phyloP scores from a whole-genome alignment of 805 yeast species.

The Sungouiella blattae region DNA sequence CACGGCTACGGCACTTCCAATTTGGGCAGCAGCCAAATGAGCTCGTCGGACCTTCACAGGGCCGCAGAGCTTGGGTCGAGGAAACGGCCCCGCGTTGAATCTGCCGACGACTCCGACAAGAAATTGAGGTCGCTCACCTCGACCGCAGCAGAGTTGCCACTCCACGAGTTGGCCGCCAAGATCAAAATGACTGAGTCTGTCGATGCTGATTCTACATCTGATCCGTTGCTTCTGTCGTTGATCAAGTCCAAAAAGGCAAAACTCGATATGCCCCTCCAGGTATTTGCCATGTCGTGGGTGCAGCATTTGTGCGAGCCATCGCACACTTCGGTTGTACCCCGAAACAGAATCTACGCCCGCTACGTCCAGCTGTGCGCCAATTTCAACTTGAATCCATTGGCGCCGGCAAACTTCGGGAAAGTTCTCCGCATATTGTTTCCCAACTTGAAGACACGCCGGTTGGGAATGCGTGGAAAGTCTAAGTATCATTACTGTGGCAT shows the following conservation, averaged over 20 bases:
- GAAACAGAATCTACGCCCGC: slow-evolving; percentile 41
- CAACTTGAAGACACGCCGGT: slow-evolving; percentile 63
- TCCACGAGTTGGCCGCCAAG: slow-evolving; percentile 12
- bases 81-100: slow-evolving; percentile 5
- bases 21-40: too few relatives aligned
- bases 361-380: slow-evolving; percentile 39
- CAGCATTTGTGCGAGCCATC: slow-evolving; percentile 59
- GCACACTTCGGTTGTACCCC: slow-evolving; percentile 40
- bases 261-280: slow-evolving; percentile 63
- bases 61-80: too few relatives aligned
- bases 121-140: slow-evolving; percentile 8
- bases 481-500: slow-evolving; percentile 86
- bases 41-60: too few relatives aligned
- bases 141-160: slow-evolving; percentile 2
- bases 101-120: slow-evolving; percentile 8
- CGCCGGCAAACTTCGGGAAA: slow-evolving; percentile 73
- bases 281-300: slow-evolving; percentile 81
- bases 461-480: slow-evolving; percentile 79
- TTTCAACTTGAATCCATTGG: slow-evolving; percentile 50
- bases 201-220: neutral
- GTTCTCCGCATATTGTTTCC: slow-evolving; percentile 45
- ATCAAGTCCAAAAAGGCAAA: slow-evolving; percentile 5
- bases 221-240: slow-evolving; percentile 4
- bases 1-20: too few relatives aligned
- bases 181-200: slow-evolving; percentile 8